Conservation (phyloP, 306 rosid species). For the Vachellia collinsii region DNA sequence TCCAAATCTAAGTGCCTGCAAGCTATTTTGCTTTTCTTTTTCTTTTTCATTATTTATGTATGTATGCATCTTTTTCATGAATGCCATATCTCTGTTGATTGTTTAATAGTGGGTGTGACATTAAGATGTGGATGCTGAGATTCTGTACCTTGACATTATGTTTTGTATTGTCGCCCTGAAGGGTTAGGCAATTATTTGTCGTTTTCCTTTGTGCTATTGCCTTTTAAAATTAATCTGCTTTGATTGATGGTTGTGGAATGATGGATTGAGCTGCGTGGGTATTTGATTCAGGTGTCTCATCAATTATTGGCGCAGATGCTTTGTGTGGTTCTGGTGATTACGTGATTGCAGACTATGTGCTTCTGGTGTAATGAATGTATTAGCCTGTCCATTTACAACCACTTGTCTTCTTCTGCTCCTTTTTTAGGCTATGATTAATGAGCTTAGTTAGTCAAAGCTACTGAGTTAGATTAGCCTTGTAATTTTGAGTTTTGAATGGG, state of each 20-base stretch:
- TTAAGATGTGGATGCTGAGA: neutral
- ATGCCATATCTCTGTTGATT: neutral
- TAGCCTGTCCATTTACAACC: conserved; percentile 70
- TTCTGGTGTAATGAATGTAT: conserved; percentile 87
- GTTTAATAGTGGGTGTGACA: neutral
- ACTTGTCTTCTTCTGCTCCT: conserved; percentile 43
- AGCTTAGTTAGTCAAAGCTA: conserved; percentile 40
- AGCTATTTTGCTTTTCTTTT: neutral
- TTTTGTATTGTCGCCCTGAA: conserved; percentile 23
- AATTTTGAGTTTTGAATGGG: conserved; percentile 11
- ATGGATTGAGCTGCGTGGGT: conserved; percentile 87
- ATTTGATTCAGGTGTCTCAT: conserved; percentile 91
- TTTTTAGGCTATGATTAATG: conserved; percentile 25
- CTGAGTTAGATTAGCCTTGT: conserved; percentile 26
- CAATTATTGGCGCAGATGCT: conserved; percentile 95
- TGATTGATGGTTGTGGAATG: conserved; percentile 56
- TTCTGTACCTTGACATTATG: neutral
- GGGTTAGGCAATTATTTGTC: conserved; percentile 28
- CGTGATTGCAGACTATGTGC: conserved; percentile 86
- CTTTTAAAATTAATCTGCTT: conserved; percentile 35
- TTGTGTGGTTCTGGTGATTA: conserved; percentile 96
- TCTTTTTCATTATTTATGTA: conserved; percentile 22
- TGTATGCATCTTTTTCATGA: conserved; percentile 10
- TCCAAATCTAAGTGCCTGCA: conserved; percentile 32
- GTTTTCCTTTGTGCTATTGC: conserved; percentile 16